Evolutionary conservation across 139 green algal genomes (phyloP).

Genomic region (Picochlorum sp.): DNA sequence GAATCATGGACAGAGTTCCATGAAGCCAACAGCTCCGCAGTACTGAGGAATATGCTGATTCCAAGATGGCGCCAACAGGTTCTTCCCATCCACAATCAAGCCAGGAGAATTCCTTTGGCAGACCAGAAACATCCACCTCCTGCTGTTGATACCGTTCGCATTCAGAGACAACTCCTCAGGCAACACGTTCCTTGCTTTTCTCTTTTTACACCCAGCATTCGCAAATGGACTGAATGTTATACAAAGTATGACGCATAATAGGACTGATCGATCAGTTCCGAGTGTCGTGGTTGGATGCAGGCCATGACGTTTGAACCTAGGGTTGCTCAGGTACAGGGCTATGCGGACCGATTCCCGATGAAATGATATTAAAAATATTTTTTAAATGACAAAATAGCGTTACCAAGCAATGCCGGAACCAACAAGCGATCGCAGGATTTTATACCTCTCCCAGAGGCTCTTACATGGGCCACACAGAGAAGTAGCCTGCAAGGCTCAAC

Average conservation of each 20-base stretch:
- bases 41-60: constrained; percentile 44
- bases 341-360: not conserved
- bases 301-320: too few species aligned
- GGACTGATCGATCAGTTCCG: too few species aligned
- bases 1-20: constrained; percentile 42
- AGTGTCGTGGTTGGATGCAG: too few species aligned
- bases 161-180: constrained; percentile 7
- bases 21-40: constrained; percentile 56
- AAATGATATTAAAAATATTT: too few species aligned
- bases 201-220: constrained; percentile 15
- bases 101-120: constrained; percentile 38
- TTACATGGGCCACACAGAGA: too few species aligned
- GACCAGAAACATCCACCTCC: constrained; percentile 1
- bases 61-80: constrained; percentile 26
- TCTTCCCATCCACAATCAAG: constrained; percentile 23
- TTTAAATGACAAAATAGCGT: too few species aligned
- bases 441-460: too few species aligned
- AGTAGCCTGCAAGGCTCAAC: too few species aligned
- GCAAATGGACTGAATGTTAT: not conserved
- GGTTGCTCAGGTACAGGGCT: too few species aligned
- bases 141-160: not conserved
- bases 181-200: constrained; percentile 5
- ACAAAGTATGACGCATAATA: not conserved
- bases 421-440: too few species aligned
- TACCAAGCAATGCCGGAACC: too few species aligned